Conservation (phyloP, 2,329 filamentous ascomycete genomes). For the Monosporascus ibericus region DNA sequence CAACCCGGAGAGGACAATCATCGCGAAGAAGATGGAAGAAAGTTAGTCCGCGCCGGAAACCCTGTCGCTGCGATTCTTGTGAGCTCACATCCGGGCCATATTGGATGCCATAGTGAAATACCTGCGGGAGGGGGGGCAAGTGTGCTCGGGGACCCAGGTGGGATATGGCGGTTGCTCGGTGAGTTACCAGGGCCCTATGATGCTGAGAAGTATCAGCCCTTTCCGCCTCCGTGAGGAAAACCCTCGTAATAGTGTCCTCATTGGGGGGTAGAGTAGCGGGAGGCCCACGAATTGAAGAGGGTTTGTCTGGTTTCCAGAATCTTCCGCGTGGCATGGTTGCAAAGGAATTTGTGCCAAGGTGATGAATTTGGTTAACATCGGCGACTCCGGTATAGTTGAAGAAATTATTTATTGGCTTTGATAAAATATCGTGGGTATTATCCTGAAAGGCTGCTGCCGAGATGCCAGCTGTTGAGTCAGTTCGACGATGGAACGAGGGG, state of each 20-base stretch:
- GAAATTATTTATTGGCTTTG: no score
- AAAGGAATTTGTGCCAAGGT: no score
- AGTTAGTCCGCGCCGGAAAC: neutral
- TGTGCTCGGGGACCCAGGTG: neutral
- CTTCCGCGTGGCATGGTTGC: neutral
- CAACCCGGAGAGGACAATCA: neutral
- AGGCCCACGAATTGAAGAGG: no score
- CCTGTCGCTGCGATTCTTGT: neutral
- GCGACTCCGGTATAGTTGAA: no score
- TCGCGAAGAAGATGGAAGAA: neutral
- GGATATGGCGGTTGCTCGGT: neutral
- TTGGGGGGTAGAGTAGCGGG: neutral
- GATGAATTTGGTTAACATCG: no score
- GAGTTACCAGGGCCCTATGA: neutral
- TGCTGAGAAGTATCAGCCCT: neutral
- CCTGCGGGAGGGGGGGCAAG: neutral
- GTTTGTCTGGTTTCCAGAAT: no score
- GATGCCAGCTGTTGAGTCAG: no score
- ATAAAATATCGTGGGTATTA: no score
- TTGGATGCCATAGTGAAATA: neutral
- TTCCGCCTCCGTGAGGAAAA: neutral
- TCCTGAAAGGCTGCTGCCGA: no score
- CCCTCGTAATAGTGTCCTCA: neutral
- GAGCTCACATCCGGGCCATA: neutral
- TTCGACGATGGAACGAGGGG: no score